Base-by-base conservation (phyloP, 2,329 filamentous ascomycete species). In the Fusarium mangiferae region DNA sequence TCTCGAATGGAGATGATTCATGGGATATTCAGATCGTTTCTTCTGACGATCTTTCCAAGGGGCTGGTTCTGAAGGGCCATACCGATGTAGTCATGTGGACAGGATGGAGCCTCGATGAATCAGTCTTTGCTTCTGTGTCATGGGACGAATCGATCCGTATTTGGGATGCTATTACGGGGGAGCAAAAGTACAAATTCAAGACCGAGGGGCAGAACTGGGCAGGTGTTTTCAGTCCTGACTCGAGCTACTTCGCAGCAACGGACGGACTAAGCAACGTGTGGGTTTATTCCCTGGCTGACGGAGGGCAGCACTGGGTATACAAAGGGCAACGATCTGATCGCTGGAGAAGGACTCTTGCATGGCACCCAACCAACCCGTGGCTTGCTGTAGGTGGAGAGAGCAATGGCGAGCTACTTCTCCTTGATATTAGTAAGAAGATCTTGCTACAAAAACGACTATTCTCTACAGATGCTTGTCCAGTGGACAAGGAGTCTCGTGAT, bases 51-150 rank as follows among this genome's bases (percentile, higher is more conserved):
- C 41, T 59, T 14, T 30, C 48, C 11, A 26, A 52, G 3, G 15
- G 30, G 0, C 12, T 71, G 3, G 26, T 33, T 6, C 39, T 74
- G 10, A 30, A 56, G 24, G 70, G 46, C 0, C 66, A 74, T 22
- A 67, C 56, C 1, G 70, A 73, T 30, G 20, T 48, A 7, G 44
- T 73, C 22, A 62, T 56, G 52, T 73, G 70, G 70, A 24, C n/a
- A 18, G 70, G 70, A 3, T 73, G 70, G 70, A 71, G 45, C 22
- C n/a, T 35, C 4, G 66, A 74, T 22, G 70, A 74, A 20, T 48
- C 44, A 0, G 20, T 67, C 8, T 62, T 73, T 36, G 70, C 70
- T 41, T 73, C 70, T 15, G 44, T 74, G 8, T 48, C 70, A 20
- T 73, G 66, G 42, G 70, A 67, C 22, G 7, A 55, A 4, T 48